phyloP scores from a whole-genome alignment of 2,329 filamentous ascomycete genomes.

The Fusarium pilosicola region DNA sequence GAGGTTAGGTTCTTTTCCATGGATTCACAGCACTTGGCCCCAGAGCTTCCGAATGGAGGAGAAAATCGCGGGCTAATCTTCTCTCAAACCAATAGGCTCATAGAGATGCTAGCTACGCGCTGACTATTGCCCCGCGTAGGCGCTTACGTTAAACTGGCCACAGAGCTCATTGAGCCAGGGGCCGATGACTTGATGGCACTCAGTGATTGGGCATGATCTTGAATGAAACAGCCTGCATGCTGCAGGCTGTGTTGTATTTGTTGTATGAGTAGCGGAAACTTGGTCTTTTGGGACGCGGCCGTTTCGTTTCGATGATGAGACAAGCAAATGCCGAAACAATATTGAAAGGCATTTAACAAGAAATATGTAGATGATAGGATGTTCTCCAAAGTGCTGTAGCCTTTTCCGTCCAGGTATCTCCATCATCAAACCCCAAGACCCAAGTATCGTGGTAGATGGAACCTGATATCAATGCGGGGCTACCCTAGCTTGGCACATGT shows the following conservation, averaged over 20 bases:
- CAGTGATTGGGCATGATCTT: conserved; percentile 20
- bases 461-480: conserved; percentile 30
- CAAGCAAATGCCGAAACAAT: not conserved
- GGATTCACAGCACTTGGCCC: not conserved
- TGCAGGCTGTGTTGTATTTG: not conserved
- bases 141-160: conserved; percentile 26
- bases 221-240: not conserved
- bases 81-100: conserved; percentile 26
- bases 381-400: not conserved
- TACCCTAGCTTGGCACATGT: conserved; percentile 31
- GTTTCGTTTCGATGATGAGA: not conserved
- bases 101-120: conserved; percentile 20
- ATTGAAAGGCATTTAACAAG: not conserved
- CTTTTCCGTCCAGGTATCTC: not conserved
- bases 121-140: conserved; percentile 23
- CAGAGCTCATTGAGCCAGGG: not conserved
- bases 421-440: conserved; percentile 1
- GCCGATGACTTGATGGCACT: conserved; percentile 9
- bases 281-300: conserved; percentile 23
- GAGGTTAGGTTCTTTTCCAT: not conserved
- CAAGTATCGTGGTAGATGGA: conserved; percentile 10
- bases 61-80: conserved; percentile 16
- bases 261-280: conserved; percentile 14
- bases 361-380: not conserved
- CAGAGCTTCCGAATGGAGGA: conserved; percentile 24